Percentiles rank a stretch among this genome's conserved stretches.
Conservation (phyloP, 2,329 filamentous ascomycete species). For the Trichoderma sp. region DNA sequence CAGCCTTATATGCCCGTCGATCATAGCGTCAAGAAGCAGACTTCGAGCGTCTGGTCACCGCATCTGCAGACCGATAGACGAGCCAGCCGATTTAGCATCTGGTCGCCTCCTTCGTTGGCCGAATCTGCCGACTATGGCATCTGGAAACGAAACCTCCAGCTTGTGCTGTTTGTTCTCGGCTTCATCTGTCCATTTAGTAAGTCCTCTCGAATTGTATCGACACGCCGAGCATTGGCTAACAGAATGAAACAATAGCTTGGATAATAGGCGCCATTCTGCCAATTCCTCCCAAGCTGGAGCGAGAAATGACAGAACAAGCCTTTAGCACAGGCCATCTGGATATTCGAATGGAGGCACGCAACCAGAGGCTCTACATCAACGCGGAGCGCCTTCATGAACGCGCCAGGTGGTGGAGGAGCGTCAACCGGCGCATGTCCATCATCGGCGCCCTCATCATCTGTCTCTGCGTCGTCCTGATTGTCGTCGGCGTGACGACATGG, state of each 20-base stretch:
- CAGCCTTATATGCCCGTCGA: conserved; percentile 32
- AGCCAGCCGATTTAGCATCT: conserved; percentile 58
- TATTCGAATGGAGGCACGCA: conserved; percentile 36
- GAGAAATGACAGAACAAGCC: conserved; percentile 50
- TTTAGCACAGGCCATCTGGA: conserved; percentile 42
- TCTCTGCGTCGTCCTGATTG: conserved; percentile 49
- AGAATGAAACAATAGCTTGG: conserved; percentile 58
- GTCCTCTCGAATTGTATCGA: conserved; percentile 29
- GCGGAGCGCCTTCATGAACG: conserved; percentile 50
- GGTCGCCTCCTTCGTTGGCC: conserved; percentile 70
- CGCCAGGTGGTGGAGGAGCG: conserved; percentile 58
- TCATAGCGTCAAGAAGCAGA: conserved; percentile 44
- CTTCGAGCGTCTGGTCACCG: conserved; percentile 69
- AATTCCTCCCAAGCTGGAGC: conserved; percentile 58
- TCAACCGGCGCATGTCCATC: conserved; percentile 59
- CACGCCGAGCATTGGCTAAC: conserved; percentile 16
- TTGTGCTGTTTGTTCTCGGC: conserved; percentile 71
- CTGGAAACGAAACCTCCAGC: conserved; percentile 69
- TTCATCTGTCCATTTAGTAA: conserved; percentile 74
- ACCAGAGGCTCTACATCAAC: conserved; percentile 37
- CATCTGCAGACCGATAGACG: conserved; percentile 66
- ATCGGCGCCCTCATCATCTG: conserved; percentile 55
- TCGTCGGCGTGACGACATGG: conserved; percentile 54
- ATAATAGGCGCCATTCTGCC: conserved; percentile 75
- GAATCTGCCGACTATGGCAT: conserved; percentile 60